phyloP scores from a whole-genome alignment of 345 rosid genomes.

The Acer campestre region DNA sequence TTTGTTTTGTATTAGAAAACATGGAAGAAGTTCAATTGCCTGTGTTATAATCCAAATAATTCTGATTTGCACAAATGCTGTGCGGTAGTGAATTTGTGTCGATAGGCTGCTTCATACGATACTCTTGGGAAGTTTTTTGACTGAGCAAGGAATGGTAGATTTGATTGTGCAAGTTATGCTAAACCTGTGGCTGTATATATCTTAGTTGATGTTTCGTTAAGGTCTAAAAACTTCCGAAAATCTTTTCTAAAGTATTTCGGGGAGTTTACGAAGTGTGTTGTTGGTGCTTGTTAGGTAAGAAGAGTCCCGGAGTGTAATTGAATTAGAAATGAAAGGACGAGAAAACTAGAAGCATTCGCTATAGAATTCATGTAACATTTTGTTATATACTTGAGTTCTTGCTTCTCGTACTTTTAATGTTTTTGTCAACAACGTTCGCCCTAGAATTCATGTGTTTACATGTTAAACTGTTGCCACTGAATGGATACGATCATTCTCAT shows the following conservation, averaged over 20 bases:
- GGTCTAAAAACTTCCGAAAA: neutral
- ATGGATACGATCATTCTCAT: neutral
- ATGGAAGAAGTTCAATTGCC: neutral
- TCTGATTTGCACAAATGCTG: neutral
- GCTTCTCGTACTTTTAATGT: neutral
- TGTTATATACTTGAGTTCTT: no score
- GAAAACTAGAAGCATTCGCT: no score
- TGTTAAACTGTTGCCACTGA: neutral
- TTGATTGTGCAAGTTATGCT: neutral
- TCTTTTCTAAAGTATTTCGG: neutral
- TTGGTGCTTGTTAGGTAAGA: neutral
- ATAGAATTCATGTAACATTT: no score
- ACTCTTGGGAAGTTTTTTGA: neutral
- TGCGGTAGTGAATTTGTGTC: neutral
- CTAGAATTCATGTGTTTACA: neutral
- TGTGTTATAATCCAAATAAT: neutral
- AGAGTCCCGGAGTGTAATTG: neutral
- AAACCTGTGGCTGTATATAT: neutral
- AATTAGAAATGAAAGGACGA: no score
- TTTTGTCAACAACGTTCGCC: neutral
- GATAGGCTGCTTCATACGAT: neutral
- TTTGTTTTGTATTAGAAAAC: neutral
- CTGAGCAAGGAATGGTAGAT: neutral
- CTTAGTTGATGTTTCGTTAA: neutral
- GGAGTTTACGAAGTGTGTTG: neutral